Base-by-base conservation (phyloP, 148 eudicot genomes). In the Cornus kousa region DNA sequence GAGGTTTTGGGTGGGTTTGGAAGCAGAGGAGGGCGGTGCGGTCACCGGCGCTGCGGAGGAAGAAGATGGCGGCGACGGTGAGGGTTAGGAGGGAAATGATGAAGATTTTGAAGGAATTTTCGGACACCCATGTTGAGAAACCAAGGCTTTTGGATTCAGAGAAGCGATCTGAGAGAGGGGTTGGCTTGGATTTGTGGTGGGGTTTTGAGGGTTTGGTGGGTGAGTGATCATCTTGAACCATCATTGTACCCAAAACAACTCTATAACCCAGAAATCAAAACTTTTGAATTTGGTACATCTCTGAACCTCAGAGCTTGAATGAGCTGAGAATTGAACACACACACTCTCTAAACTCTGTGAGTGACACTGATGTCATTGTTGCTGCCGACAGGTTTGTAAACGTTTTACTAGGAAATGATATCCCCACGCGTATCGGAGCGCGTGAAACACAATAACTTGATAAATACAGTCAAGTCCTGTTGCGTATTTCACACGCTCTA, bases 61-160 rank as follows among this genome's bases (percentile, higher is more conserved):
- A 79, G 82, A 84, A 67, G 74, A 84, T 16, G 77, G 84, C 79
- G 48, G 77, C 84, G 57, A 84, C 71, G n/a, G 84, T 81, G 77
- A 74, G 69, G 62, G 77, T 33, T 20, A 79, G 62, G 60, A 84
- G 77, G 35, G 76, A 16, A 31, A 81, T 19, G 4, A 79, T 33
- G 74, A 82, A 46, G 69, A 78, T 46, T 59, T 78, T 81, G 80
- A 35, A 55, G 70, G 68, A 73, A 32, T 84, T 84, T 0, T 77
- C 60, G 35, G 82, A 70, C 1, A 78, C 60, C 83, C 80, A 80
- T 22, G 70, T 79, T 50, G 82, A 66, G 85, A 75, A 79, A 79
- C 70, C 74, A 3, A 80, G 74, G 67, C n/a, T 28, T 67, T 80
- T 84, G 50, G 77, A 70, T 11, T 74, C 60, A 22, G 86, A 67